A percentile compares a stretch with the other conserved stretches of the same genome.
Conservation (phyloP, 768 basidiomycete species). For the Sarcodon sp. region DNA sequence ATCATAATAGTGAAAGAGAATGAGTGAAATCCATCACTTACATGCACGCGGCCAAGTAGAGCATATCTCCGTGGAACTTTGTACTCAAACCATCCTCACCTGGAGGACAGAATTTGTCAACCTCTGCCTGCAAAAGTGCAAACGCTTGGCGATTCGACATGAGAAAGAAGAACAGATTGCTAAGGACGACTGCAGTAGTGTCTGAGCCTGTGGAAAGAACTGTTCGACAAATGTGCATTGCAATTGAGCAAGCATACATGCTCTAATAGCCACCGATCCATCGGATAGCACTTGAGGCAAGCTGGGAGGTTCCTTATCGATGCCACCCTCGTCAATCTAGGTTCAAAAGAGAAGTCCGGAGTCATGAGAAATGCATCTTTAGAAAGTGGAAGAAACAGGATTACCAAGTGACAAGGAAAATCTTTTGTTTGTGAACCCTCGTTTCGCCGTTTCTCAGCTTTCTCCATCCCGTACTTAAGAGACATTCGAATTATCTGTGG, state of each 20-base stretch:
- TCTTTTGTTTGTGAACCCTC: not conserved
- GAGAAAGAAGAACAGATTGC: conserved; percentile 21
- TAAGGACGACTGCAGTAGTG: conserved; percentile 26
- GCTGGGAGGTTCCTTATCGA: conserved; percentile 13
- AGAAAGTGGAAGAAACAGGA: not conserved
- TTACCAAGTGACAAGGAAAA: not conserved
- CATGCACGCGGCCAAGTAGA: conserved; percentile 2
- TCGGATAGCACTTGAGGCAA: conserved; percentile 21
- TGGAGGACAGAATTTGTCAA: conserved; percentile 25
- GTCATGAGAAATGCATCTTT: not conserved
- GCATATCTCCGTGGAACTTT: not conserved
- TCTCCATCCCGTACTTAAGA: not conserved
- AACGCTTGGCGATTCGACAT: conserved; percentile 19
- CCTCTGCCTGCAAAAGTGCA: conserved; percentile 22
- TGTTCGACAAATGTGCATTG: conserved; percentile 9
- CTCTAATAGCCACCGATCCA: conserved; percentile 23
- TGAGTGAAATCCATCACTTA: conserved; percentile 1
- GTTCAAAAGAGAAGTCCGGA: not conserved
- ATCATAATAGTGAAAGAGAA: not conserved
- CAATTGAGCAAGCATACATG: conserved; percentile 32
- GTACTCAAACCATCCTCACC: conserved; percentile 13
- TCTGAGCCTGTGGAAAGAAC: conserved; percentile 21
- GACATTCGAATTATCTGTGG: not conserved
- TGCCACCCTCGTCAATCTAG: conserved; percentile 16
- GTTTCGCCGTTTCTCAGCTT: not conserved